Evolutionary conservation across 1,284 basidiomycete species (phyloP), one percentile per base, ranked within the genome.

Genomic region (Pseudozyma tsukubaensis): DNA sequence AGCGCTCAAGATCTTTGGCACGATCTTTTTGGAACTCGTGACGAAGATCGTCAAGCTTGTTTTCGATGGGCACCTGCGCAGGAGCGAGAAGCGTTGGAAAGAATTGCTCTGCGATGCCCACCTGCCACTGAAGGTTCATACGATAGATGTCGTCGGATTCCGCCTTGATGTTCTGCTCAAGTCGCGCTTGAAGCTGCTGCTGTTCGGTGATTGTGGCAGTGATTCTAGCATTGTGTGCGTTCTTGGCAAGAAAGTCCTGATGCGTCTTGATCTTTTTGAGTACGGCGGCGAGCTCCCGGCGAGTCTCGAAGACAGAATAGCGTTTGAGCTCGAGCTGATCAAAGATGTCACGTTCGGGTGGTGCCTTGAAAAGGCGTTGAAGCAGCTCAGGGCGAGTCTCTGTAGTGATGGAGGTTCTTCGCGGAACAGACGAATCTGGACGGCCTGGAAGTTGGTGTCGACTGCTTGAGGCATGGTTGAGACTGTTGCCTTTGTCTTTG

Each of bases 291-390:
- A 55, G 70, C 6, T 59, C 44, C 24, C 16, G 42, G 50, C 60
- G 64, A 42, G 36, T 37, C 18, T 67, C 44, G 9, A 21, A 11
- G 59, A 72, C 53, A n/a, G 47, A 10, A 39, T 29, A 47, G 21
- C 64, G 58, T 45, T 54, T 63, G 21, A 14, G 3, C 29, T 59
- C 56, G 19, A 67, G 53, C n/a, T 49, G 48, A 1, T 67, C 60
- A 14, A 64, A 64, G 18, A 67, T 48, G 4, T 21, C 19, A 18
- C 58, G 49, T 14, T 63, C 57, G 7, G 49, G 19, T 1, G n/a
- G 21, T 3, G 52, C 50, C 0, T 50, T 53, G 8, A 40, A n/a
- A 9, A 67, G 21, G 11, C 53, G 55, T 13, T 12, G 21, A 36
- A 56, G n/a, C 5, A 63, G 34, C 1, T 72, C 53, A 16, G 55